Percentiles rank a stretch among this genome's conserved stretches.
Evolutionary conservation across 768 basidiomycete genomes (phyloP).

Genomic region (Boletus barrowsii): DNA sequence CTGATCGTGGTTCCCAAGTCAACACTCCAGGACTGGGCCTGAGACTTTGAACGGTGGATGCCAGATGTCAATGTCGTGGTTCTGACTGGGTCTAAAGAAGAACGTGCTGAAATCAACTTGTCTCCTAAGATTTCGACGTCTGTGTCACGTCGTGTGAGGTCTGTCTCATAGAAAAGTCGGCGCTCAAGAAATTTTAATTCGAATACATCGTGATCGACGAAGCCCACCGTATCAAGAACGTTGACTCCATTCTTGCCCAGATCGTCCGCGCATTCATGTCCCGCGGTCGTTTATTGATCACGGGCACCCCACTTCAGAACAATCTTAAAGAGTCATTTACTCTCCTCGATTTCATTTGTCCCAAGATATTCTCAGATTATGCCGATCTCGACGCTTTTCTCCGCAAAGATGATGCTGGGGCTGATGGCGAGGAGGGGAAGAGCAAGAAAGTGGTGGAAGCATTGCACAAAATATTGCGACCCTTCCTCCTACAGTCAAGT

Average conservation of each 20-base stretch:
- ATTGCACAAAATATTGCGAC: conserved; percentile 92
- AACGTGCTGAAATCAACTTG: conserved; percentile 74
- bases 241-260: conserved; percentile 91
- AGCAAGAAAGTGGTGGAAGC: conserved; percentile 95
- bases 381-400: conserved; percentile 91
- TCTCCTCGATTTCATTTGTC: conserved; percentile 91
- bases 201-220: conserved; percentile 99
- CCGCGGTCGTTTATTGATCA: conserved; percentile 88
- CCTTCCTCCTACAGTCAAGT: conserved; percentile 95
- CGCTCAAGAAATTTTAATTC: conserved; percentile 91
- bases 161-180: conserved; percentile 90
- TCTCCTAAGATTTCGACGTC: conserved; percentile 88
- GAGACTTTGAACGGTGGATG: conserved; percentile 91
- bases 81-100: conserved; percentile 86
- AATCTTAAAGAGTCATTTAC: conserved; percentile 95
- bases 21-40: conserved; percentile 93
- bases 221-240: conserved; percentile 99
- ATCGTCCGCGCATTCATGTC: conserved; percentile 90
- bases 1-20: conserved; percentile 98
- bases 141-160: conserved; percentile 97
- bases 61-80: conserved; percentile 81
- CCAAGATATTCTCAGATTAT: conserved; percentile 92
- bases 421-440: conserved; percentile 72
- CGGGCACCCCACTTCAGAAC: conserved; percentile 96
- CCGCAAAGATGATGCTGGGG: conserved; percentile 77